phyloP scores from a whole-genome alignment of 768 basidiomycete genomes.

The Sporobolomyces phaffii region DNA sequence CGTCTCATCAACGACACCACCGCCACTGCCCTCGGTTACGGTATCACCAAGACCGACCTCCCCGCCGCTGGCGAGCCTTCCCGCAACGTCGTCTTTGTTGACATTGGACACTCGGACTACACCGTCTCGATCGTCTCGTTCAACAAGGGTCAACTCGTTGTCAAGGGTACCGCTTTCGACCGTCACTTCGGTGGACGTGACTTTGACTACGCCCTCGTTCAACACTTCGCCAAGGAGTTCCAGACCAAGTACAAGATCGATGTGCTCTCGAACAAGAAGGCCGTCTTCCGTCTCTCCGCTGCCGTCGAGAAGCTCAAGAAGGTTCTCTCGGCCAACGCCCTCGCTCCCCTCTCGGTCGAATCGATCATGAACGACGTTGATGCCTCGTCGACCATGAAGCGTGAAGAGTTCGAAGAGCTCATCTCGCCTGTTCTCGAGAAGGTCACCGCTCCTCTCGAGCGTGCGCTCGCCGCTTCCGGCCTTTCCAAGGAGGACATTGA shows the following conservation, averaged over 20 bases:
- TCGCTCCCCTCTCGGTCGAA: constrained; percentile 85
- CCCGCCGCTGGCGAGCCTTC: constrained; percentile 71
- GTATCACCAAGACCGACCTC: constrained; percentile 96
- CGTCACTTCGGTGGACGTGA: constrained; percentile 91
- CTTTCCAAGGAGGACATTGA: constrained; percentile 78
- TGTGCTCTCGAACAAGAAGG: constrained; percentile 83
- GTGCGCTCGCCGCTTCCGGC: constrained; percentile 72
- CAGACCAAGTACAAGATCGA: constrained; percentile 97
- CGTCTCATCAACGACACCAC: constrained; percentile 97
- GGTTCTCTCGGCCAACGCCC: constrained; percentile 84
- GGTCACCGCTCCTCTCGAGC: constrained; percentile 67
- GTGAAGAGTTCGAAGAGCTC: constrained; percentile 76
- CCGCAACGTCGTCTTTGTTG: constrained; percentile 84
- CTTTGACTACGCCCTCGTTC: constrained; percentile 83
- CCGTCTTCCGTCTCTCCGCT: constrained; percentile 77
- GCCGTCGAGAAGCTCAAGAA: constrained; percentile 95
- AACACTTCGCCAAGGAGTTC: constrained; percentile 87
- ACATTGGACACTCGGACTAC: constrained; percentile 87
- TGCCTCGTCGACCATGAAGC: constrained; percentile 72
- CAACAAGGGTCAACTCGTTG: constrained; percentile 81
- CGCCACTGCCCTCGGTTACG: constrained; percentile 91
- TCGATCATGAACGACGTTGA: constrained; percentile 95
- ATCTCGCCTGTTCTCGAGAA: constrained; percentile 68
- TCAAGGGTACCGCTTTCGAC: constrained; percentile 85
- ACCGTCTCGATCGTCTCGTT: constrained; percentile 83